Evolutionary conservation across 768 basidiomycete genomes (phyloP).

Genomic region (Tylopilus felleus): DNA sequence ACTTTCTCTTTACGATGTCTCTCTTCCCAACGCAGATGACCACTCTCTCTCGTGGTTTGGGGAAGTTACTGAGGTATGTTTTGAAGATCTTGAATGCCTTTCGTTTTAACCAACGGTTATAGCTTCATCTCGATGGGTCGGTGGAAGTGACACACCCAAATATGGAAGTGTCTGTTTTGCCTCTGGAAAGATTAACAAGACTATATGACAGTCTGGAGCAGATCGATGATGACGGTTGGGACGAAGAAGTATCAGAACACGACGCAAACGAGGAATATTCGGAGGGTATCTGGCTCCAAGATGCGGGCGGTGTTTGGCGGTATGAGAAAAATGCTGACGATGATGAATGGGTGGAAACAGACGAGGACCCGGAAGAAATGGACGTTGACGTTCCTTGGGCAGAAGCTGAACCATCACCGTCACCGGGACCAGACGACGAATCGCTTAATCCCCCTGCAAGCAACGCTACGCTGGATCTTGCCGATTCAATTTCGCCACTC

Average conservation of each 20-base stretch:
- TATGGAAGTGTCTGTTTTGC: constrained; percentile 44
- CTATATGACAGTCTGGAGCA: constrained; percentile 82
- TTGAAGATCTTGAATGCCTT: not conserved
- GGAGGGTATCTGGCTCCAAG: constrained; percentile 42
- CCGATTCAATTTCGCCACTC: constrained; percentile 24
- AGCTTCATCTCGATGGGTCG: constrained; percentile 75
- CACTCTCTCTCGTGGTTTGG: constrained; percentile 73
- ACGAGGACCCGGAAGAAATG: constrained; percentile 36
- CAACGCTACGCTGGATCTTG: constrained; percentile 17
- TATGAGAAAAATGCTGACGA: constrained; percentile 29
- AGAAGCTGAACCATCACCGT: constrained; percentile 23
- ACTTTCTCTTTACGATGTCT: constrained; percentile 40
- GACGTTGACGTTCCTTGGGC: constrained; percentile 33
- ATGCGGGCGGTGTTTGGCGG: constrained; percentile 37
- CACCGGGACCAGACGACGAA: constrained; percentile 16
- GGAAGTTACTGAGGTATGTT: constrained; percentile 70
- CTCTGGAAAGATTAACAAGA: constrained; percentile 66
- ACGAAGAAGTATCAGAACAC: constrained; percentile 33
- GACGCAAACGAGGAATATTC: constrained; percentile 42
- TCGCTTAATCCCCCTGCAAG: constrained; percentile 14
- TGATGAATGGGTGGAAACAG: constrained; percentile 41
- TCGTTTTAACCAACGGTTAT: constrained; percentile 8
- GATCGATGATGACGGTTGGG: constrained; percentile 67
- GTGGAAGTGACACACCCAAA: constrained; percentile 73
- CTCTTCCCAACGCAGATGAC: constrained; percentile 39